Evolutionary conservation across 2,329 filamentous ascomycete species (phyloP).

Genomic region (Saccharata proteae): DNA sequence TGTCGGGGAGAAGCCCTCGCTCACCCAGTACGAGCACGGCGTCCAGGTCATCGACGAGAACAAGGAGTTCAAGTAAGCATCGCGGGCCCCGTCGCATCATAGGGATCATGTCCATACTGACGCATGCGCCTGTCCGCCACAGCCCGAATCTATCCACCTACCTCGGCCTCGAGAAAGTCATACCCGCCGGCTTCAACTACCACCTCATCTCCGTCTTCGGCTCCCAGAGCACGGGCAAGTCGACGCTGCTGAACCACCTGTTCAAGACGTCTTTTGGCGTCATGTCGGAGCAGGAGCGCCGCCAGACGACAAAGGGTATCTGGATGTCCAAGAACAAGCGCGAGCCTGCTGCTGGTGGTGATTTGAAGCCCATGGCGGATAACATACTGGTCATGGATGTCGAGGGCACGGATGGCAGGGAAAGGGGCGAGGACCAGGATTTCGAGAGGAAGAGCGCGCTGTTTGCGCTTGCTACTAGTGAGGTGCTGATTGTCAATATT

Average conservation of each 20-base stretch:
- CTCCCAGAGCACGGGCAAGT: constrained; percentile 97
- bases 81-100: not conserved
- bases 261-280: constrained; percentile 95
- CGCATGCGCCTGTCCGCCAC: constrained; percentile 10
- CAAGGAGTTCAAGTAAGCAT: constrained; percentile 85
- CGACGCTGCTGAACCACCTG: constrained; percentile 87
- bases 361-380: constrained; percentile 61
- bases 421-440: constrained; percentile 95
- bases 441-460: constrained; percentile 97
- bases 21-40: constrained; percentile 73
- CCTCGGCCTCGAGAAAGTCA: constrained; percentile 65
- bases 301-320: constrained; percentile 97
- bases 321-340: constrained; percentile 98
- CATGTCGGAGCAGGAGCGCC: constrained; percentile 88
- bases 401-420: constrained; percentile 90
- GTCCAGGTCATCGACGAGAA: constrained; percentile 95
- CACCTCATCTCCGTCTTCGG: constrained; percentile 98
- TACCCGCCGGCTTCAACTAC: constrained; percentile 93
- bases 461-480: constrained; percentile 92
- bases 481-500: constrained; percentile 96
- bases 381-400: constrained; percentile 99
- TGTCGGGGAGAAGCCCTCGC: constrained; percentile 50
- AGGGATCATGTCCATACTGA: constrained; percentile 13
- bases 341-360: constrained; percentile 34
- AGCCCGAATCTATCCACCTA: constrained; percentile 73